Conservation (phyloP, 768 basidiomycete genomes). For the Pleurotus citrinopileatus region DNA sequence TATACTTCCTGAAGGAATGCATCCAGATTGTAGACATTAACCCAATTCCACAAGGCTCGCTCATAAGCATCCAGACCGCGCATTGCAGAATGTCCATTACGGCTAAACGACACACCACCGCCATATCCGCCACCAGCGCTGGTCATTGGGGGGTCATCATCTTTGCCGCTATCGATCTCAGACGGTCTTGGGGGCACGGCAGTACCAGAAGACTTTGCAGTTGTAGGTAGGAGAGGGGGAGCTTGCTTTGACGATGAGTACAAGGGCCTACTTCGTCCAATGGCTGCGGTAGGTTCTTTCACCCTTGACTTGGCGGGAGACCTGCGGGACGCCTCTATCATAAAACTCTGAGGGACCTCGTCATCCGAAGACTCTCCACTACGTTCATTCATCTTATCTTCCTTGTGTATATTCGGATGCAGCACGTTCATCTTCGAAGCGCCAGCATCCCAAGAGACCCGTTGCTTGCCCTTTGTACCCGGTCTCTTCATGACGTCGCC, state of each 20-base stretch:
- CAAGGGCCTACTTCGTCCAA: slow-evolving; percentile 45
- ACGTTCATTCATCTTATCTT: slow-evolving; percentile 56
- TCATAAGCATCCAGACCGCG: slow-evolving; percentile 82
- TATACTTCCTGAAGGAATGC: slow-evolving; percentile 95
- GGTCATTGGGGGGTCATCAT: slow-evolving; percentile 20
- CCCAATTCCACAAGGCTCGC: slow-evolving; percentile 97
- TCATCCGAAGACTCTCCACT: slow-evolving; percentile 65
- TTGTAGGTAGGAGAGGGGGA: slow-evolving; percentile 36
- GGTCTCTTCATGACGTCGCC: slow-evolving; percentile 20
- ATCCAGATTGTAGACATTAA: slow-evolving; percentile 97
- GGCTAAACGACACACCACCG: slow-evolving; percentile 26
- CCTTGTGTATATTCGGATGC: slow-evolving; percentile 69
- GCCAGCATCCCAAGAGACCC: slow-evolving; percentile 56
- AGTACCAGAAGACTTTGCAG: slow-evolving; percentile 28
- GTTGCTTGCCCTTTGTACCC: slow-evolving; percentile 45
- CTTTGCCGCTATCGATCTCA: slow-evolving; percentile 47
- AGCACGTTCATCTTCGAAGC: slow-evolving; percentile 55
- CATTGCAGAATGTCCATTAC: slow-evolving; percentile 41
- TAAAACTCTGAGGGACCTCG: slow-evolving; percentile 83
- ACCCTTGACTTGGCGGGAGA: slow-evolving; percentile 18
- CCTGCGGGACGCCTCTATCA: slow-evolving; percentile 70
- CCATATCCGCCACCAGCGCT: slow-evolving; percentile 17
- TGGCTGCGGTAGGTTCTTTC: slow-evolving; percentile 13
- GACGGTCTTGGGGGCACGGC: slow-evolving; percentile 66
- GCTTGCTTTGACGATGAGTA: slow-evolving; percentile 45